These are phyloP conservation scores for Schwanniomyces pseudopolymorphus DNA, from an alignment of 805 yeast genomes.

Conservation along the genomic window DNA sequence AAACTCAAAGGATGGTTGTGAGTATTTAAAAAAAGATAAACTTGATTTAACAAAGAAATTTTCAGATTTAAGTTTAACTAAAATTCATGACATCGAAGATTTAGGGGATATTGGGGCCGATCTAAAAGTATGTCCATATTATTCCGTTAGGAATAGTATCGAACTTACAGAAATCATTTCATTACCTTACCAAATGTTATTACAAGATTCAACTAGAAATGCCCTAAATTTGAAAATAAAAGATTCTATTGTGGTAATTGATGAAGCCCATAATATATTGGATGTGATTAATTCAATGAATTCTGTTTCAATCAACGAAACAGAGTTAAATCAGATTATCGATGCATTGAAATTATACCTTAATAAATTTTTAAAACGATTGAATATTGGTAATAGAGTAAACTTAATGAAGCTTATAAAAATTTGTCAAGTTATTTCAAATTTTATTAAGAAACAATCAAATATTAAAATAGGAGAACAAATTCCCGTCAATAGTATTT, in stretches of 20 bases:
- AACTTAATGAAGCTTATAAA: conserved; percentile 63
- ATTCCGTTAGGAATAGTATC: conserved; percentile 60
- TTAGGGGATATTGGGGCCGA: conserved; percentile 57
- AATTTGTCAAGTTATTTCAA: conserved; percentile 50
- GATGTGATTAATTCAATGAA: conserved; percentile 73
- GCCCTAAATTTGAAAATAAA: conserved; percentile 58
- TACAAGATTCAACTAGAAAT: conserved; percentile 60
- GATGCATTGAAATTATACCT: conserved; percentile 55
- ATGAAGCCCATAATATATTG: conserved; percentile 88
- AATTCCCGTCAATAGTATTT: conserved; percentile 51
- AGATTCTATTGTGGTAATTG: conserved; percentile 73
- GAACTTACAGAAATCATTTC: conserved; percentile 72
- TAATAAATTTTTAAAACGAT: conserved; percentile 56
- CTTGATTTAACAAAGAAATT: conserved; percentile 39
- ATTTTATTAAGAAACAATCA: conserved; percentile 40
- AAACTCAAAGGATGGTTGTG: conserved; percentile 30
- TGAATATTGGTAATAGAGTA: conserved; percentile 71
- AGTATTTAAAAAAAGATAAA: conserved; percentile 20
- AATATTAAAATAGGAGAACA: conserved; percentile 51
- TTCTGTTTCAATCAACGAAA: conserved; percentile 55
- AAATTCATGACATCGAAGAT: conserved; percentile 79
- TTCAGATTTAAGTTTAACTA: conserved; percentile 53
- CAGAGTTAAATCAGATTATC: conserved; percentile 47
- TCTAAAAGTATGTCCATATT: conserved; percentile 75
- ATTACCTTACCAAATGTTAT: conserved; percentile 78